Conservation (phyloP, 2,329 filamentous ascomycete species). For the Fusarium gaditjirri region DNA sequence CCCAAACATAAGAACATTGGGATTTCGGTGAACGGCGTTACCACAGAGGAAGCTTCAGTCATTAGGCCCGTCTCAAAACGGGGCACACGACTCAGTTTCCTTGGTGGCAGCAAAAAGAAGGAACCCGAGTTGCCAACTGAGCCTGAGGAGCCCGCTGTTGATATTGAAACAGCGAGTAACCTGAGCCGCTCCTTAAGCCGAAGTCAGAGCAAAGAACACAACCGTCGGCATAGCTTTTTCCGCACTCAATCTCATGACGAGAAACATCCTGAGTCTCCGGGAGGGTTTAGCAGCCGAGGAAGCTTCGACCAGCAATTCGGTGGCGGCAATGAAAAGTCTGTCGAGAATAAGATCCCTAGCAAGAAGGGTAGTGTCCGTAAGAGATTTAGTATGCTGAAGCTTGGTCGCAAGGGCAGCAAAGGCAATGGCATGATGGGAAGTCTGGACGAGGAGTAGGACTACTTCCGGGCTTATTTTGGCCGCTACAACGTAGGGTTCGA, state of each 20-base stretch:
- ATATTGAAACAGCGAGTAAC: constrained; percentile 48
- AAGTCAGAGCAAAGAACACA: constrained; percentile 46
- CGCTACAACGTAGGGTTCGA: constrained; percentile 42
- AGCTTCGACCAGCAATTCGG: constrained; percentile 47
- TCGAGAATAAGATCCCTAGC: constrained; percentile 50
- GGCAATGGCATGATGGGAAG: constrained; percentile 62
- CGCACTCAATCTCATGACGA: constrained; percentile 52
- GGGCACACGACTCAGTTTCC: constrained; percentile 66
- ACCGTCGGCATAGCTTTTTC: constrained; percentile 57
- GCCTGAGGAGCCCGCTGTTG: constrained; percentile 45
- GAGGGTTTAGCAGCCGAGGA: constrained; percentile 42
- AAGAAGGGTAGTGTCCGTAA: constrained; percentile 77
- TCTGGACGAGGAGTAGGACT: constrained; percentile 64
- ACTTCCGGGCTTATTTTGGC: constrained; percentile 48
- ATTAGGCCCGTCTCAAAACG: constrained; percentile 62
- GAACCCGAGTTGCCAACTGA: constrained; percentile 47
- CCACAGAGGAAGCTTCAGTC: constrained; percentile 61
- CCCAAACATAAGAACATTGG: constrained; percentile 49
- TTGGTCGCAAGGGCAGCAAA: constrained; percentile 76
- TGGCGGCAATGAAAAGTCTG: constrained; percentile 39
- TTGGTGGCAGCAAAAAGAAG: constrained; percentile 64
- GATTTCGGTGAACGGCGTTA: constrained; percentile 48
- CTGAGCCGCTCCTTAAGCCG: constrained; percentile 45
- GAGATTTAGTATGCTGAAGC: constrained; percentile 79
- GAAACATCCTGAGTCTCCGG: constrained; percentile 37